Percentiles rank a stretch among this genome's conserved stretches.
Conservation (phyloP, 768 basidiomycete genomes). For the Tylopilus sp. region DNA sequence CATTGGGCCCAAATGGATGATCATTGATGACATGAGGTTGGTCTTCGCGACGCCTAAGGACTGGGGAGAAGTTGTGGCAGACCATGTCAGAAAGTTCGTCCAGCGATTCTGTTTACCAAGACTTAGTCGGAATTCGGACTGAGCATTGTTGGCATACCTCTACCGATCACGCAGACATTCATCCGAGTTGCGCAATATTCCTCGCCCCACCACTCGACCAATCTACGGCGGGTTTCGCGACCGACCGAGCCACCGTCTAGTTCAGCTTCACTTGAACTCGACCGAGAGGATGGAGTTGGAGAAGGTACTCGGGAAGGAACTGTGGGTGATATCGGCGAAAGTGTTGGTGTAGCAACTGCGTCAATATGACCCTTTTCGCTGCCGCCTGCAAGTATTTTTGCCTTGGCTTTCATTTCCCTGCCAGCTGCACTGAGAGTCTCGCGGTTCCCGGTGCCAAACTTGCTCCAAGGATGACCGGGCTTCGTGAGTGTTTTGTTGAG, state of each 20-base stretch:
- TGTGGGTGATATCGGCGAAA: conserved; percentile 52
- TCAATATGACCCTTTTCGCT: conserved; percentile 23
- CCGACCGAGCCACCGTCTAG: conserved; percentile 77
- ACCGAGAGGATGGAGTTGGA: conserved; percentile 54
- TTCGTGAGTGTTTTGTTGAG: conserved; percentile 84
- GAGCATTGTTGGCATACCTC: conserved; percentile 43
- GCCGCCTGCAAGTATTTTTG: conserved; percentile 33
- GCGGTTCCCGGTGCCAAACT: conserved; percentile 88
- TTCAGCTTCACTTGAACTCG: conserved; percentile 54
- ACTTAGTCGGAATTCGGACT: neutral
- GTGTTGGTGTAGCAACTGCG: conserved; percentile 20
- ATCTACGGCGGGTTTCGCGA: conserved; percentile 70
- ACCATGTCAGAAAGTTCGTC: conserved; percentile 66
- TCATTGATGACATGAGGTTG: conserved; percentile 61
- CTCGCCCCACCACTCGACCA: conserved; percentile 81
- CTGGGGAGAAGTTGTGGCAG: conserved; percentile 66
- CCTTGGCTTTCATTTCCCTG: conserved; percentile 49
- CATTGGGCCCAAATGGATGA: conserved; percentile 71
- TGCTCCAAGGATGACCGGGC: conserved; percentile 79
- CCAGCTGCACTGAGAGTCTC: conserved; percentile 68
- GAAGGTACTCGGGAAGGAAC: conserved; percentile 37
- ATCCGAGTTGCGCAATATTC: conserved; percentile 84
- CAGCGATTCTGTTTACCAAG: conserved; percentile 54
- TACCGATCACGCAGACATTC: conserved; percentile 76
- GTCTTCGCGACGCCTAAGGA: conserved; percentile 59